phyloP scores from a whole-genome alignment of 179 eudicot genomes.

The Beta macrorhiza region DNA sequence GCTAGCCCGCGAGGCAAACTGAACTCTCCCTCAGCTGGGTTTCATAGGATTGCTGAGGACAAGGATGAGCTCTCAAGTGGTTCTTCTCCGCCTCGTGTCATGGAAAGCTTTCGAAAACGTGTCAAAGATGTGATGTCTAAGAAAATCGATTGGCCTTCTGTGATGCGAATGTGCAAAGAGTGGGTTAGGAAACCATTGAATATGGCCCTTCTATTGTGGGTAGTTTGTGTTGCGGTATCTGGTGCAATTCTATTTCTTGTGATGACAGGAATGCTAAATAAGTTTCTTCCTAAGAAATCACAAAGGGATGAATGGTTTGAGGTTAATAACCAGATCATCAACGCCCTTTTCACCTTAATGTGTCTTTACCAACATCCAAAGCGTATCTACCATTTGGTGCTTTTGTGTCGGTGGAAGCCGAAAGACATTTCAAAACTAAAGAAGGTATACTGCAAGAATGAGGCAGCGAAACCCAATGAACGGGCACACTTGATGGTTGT shows the following conservation, averaged over 20 bases:
- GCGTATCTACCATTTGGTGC: constrained; percentile 65
- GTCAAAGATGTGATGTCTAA: constrained; percentile 37
- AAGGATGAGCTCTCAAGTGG: constrained; percentile 44
- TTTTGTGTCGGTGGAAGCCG: constrained; percentile 70
- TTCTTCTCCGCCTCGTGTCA: constrained; percentile 43
- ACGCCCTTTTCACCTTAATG: constrained; percentile 80
- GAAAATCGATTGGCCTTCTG: constrained; percentile 55
- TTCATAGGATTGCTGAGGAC: constrained; percentile 45
- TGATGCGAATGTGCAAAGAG: constrained; percentile 39
- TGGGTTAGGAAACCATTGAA: constrained; percentile 77
- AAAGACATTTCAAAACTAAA: constrained; percentile 58
- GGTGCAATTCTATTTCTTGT: constrained; percentile 79
- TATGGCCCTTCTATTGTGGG: constrained; percentile 70
- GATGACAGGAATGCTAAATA: constrained; percentile 80
- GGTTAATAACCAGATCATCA: constrained; percentile 79
- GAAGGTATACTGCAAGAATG: constrained; percentile 76
- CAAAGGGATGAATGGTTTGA: constrained; percentile 79
- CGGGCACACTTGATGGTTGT: constrained; percentile 84
- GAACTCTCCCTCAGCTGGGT: constrained; percentile 48
- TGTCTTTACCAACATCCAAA: constrained; percentile 85
- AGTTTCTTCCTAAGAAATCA: constrained; percentile 54
- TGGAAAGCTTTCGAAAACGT: constrained; percentile 41
- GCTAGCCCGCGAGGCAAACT: constrained; percentile 23
- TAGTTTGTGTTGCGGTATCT: constrained; percentile 57
- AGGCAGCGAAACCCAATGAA: constrained; percentile 72